Evolutionary conservation across 2,329 filamentous ascomycete species (phyloP).

Genomic region (Penicillium sp.): DNA sequence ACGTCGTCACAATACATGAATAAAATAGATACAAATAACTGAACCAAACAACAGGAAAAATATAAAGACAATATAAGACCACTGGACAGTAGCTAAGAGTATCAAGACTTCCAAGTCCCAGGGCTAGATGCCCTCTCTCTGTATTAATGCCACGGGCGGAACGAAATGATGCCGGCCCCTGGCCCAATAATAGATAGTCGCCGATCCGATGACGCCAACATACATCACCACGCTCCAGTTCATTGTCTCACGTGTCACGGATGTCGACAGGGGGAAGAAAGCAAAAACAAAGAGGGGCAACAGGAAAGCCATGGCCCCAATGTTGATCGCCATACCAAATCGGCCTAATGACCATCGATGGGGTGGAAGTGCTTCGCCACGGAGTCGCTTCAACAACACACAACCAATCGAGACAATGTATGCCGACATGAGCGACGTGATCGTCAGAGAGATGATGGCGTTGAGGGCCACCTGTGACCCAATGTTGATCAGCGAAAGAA

Average conservation of each 20-base stretch:
- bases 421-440: slow-evolving; percentile 43
- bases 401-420: slow-evolving; percentile 51
- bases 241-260: slow-evolving; percentile 41
- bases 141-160: slow-evolving; percentile 39
- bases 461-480: slow-evolving; percentile 49
- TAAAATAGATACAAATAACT: not conserved
- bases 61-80: not conserved
- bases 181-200: slow-evolving; percentile 45
- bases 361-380: slow-evolving; percentile 43
- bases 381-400: slow-evolving; percentile 47
- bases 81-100: not conserved
- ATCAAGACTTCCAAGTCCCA: not conserved
- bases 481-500: slow-evolving; percentile 55
- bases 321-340: slow-evolving; percentile 47
- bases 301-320: slow-evolving; percentile 42
- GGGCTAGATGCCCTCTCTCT: slow-evolving; percentile 19
- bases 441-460: slow-evolving; percentile 46
- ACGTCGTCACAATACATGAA: slow-evolving; percentile 6
- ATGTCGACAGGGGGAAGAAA: slow-evolving; percentile 45
- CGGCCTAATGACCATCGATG: slow-evolving; percentile 49
- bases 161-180: slow-evolving; percentile 44
- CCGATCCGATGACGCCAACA: slow-evolving; percentile 45
- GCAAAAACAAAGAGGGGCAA: slow-evolving; percentile 43
- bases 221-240: slow-evolving; percentile 53
- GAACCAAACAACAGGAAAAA: not conserved